phyloP scores from a whole-genome alignment of 1,284 basidiomycete genomes.

The Cerioporus squamosus region DNA sequence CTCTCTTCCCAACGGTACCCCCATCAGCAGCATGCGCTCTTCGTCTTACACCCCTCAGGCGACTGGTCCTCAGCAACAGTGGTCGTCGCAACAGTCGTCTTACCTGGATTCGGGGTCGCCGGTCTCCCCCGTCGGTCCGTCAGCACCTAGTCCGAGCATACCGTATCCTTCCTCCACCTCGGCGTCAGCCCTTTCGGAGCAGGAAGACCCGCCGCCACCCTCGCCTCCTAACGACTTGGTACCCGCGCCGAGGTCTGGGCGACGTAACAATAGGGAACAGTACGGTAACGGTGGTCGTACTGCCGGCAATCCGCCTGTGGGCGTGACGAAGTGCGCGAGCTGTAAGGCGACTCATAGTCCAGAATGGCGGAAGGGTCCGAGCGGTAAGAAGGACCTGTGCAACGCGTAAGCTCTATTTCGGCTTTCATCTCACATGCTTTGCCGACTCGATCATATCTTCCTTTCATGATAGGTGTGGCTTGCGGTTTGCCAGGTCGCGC shows the following conservation, averaged over 20 bases:
- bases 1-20: constrained; percentile 36
- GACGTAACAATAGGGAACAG: constrained; percentile 45
- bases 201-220: constrained; percentile 27
- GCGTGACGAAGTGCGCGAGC: constrained; percentile 77
- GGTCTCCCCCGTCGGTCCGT: constrained; percentile 25
- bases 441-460: constrained; percentile 4
- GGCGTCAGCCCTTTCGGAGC: constrained; percentile 18
- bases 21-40: constrained; percentile 52
- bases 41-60: constrained; percentile 47
- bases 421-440: constrained; percentile 17
- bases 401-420: constrained; percentile 76
- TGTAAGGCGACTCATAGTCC: constrained; percentile 87
- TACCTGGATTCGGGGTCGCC: constrained; percentile 29
- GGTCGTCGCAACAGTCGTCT: constrained; percentile 33
- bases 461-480: constrained; percentile 60
- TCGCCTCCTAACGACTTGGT: constrained; percentile 51
- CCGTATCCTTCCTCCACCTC: constrained; percentile 18
- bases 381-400: constrained; percentile 90
- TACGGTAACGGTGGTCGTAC: constrained; percentile 37
- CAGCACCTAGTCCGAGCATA: constrained; percentile 23
- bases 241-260: constrained; percentile 65
- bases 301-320: constrained; percentile 68
- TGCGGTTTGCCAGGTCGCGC: constrained; percentile 79
- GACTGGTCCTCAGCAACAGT: constrained; percentile 29
- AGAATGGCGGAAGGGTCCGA: constrained; percentile 93